phyloP scores from a whole-genome alignment of 345 rosid species.

The Laguncularia racemosa region DNA sequence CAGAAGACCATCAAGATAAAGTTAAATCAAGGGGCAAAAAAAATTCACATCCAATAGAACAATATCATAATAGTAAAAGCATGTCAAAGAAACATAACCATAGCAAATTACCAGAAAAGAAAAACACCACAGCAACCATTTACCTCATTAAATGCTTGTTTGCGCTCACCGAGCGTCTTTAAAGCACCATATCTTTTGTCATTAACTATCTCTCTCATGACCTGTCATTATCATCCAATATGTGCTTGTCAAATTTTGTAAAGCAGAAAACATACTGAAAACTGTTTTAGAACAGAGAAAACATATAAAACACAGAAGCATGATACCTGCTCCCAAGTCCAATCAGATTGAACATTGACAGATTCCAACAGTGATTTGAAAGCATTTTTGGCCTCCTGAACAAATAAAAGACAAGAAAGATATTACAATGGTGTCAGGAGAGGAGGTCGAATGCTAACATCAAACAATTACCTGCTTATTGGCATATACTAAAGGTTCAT shows the following conservation, averaged over 20 bases:
- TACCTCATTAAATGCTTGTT: conserved; percentile 99
- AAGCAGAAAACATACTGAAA: conserved; percentile 6
- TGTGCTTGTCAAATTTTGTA: conserved; percentile 10
- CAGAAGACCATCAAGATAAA: background rate
- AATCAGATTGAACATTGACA: conserved; percentile 79
- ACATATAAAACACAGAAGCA: background rate
- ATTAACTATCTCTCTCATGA: conserved; percentile 78
- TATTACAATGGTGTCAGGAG: background rate
- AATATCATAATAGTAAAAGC: background rate
- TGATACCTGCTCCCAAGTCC: conserved; percentile 99
- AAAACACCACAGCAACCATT: background rate
- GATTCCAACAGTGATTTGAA: conserved; percentile 91
- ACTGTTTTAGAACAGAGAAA: background rate
- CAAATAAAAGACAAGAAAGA: conserved; percentile 7
- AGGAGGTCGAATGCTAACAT: background rate
- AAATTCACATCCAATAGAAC: background rate
- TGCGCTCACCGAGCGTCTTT: conserved; percentile 91
- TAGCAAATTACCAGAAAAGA: background rate
- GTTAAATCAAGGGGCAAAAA: background rate
- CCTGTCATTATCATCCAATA: conserved; percentile 30
- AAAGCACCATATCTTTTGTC: conserved; percentile 89
- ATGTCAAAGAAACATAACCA: conserved; percentile 7
- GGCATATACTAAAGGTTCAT: conserved; percentile 72
- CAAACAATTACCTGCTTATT: conserved; percentile 59
- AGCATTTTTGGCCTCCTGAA: conserved; percentile 94